These are phyloP conservation scores for Macrolepiota fuliginosa DNA, from an alignment of 768 basidiomycete species.

Conservation along the genomic window DNA sequence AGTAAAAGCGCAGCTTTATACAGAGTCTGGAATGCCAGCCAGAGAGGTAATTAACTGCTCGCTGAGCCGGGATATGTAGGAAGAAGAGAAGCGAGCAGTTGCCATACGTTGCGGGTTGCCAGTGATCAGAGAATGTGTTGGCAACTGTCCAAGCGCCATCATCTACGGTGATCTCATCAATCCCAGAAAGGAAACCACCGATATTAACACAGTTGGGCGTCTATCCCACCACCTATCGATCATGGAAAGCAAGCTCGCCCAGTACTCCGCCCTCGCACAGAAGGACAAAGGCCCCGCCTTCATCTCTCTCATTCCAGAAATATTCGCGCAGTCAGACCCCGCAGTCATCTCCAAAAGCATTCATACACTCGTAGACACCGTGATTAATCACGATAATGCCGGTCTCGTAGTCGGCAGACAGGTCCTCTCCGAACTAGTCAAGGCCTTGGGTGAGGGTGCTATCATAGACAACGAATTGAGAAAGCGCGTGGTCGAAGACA, in stretches of 20 bases:
- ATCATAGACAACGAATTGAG: slow-evolving; percentile 55
- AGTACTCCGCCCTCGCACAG: slow-evolving; percentile 64
- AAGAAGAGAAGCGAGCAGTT: neutral
- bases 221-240: neutral
- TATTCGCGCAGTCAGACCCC: slow-evolving; percentile 49
- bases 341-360: slow-evolving; percentile 52
- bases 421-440: slow-evolving; percentile 83
- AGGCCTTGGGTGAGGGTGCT: slow-evolving; percentile 53
- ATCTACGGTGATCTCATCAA: neutral
- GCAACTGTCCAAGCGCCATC: neutral
- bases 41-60: neutral
- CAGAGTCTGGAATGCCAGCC: neutral
- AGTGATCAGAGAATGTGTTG: neutral
- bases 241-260: slow-evolving; percentile 69
- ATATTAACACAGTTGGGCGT: neutral
- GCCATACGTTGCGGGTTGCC: neutral
- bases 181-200: neutral
- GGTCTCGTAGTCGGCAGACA: slow-evolving; percentile 88
- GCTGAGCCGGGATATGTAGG: neutral
- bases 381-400: slow-evolving; percentile 77
- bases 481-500: slow-evolving; percentile 75
- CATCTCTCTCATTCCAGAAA: slow-evolving; percentile 62
- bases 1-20: slow-evolving; percentile 5
- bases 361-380: slow-evolving; percentile 72
- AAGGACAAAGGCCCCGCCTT: slow-evolving; percentile 85